Evolutionary conservation across 2,329 filamentous ascomycete species (phyloP).

Genomic region (Penicillium sp.): DNA sequence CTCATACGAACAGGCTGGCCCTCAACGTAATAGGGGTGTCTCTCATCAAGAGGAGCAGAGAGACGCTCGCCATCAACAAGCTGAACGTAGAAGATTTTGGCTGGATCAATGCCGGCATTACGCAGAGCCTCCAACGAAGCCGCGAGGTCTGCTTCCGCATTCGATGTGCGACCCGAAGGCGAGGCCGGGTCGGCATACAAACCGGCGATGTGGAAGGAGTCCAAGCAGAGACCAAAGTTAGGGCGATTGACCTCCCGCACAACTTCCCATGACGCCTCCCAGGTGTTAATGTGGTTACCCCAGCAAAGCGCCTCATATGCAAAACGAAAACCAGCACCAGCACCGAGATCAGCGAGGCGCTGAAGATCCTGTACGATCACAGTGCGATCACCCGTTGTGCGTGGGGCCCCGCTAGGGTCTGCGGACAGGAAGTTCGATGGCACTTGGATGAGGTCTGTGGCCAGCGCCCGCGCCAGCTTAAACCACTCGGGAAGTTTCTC

Average conservation of each 20-base stretch:
- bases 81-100: slow-evolving; percentile 69
- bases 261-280: slow-evolving; percentile 68
- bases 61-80: slow-evolving; percentile 67
- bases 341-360: slow-evolving; percentile 63
- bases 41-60: slow-evolving; percentile 42
- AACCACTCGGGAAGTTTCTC: slow-evolving; percentile 66
- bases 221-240: slow-evolving; percentile 74
- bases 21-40: slow-evolving; percentile 52
- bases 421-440: slow-evolving; percentile 61
- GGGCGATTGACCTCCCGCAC: slow-evolving; percentile 59
- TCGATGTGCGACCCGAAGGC: slow-evolving; percentile 45
- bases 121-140: slow-evolving; percentile 54
- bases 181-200: slow-evolving; percentile 64
- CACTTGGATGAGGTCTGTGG: slow-evolving; percentile 68
- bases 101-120: slow-evolving; percentile 50
- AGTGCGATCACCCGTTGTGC: slow-evolving; percentile 33
- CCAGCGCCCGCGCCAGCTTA: slow-evolving; percentile 56
- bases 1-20: slow-evolving; percentile 62
- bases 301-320: slow-evolving; percentile 69
- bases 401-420: slow-evolving; percentile 33
- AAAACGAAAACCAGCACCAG: slow-evolving; percentile 39
- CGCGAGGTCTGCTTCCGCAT: slow-evolving; percentile 52
- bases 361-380: slow-evolving; percentile 23
- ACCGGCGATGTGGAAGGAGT: slow-evolving; percentile 72
- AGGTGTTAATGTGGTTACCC: slow-evolving; percentile 64